Percentiles rank a stretch among this genome's conserved stretches.
phyloP scores from a whole-genome alignment of 2,329 filamentous ascomycete genomes.

The Leptographium lundbergii region DNA sequence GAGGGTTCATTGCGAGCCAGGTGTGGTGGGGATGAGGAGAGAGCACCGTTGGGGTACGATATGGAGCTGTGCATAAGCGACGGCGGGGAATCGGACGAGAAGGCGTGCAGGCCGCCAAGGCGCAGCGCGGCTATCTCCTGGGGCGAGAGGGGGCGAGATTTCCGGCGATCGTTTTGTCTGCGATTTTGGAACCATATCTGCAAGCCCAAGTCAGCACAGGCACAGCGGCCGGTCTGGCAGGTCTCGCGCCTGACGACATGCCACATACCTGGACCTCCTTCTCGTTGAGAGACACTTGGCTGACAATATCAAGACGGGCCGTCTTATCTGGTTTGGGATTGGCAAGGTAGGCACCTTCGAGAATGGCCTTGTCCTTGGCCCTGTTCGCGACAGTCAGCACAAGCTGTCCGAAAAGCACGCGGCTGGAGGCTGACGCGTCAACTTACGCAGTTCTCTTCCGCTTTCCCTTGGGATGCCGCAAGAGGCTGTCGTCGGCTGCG shows the following conservation, averaged over 20 bases:
- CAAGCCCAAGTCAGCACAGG: background rate
- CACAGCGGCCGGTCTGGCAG: background rate
- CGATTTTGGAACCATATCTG: constrained; percentile 98
- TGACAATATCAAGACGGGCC: constrained; percentile 71
- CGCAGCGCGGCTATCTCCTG: constrained; percentile 58
- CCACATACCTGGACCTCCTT: constrained; percentile 92
- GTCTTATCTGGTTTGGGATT: constrained; percentile 90
- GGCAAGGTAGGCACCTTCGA: constrained; percentile 71
- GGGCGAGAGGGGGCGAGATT: constrained; percentile 68
- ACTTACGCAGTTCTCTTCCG: constrained; percentile 52
- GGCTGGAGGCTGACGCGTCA: background rate
- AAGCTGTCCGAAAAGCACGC: background rate
- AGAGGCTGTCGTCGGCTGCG: constrained; percentile 5
- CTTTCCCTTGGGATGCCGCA: constrained; percentile 44
- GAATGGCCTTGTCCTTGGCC: constrained; percentile 75
- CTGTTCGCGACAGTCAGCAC: constrained; percentile 30
- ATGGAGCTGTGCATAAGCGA: constrained; percentile 10
- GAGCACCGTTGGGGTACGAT: constrained; percentile 4
- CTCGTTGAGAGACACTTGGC: constrained; percentile 77
- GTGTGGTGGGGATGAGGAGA: constrained; percentile 10
- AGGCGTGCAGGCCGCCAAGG: constrained; percentile 39
- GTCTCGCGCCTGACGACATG: constrained; percentile 29
- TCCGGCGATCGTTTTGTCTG: constrained; percentile 82
- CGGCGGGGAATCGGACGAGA: constrained; percentile 31
- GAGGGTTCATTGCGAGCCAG: constrained; percentile 6